Evolutionary conservation across 768 basidiomycete genomes (phyloP), one percentile per base, ranked within the genome.

Genomic region (Termitomyces sp.): DNA sequence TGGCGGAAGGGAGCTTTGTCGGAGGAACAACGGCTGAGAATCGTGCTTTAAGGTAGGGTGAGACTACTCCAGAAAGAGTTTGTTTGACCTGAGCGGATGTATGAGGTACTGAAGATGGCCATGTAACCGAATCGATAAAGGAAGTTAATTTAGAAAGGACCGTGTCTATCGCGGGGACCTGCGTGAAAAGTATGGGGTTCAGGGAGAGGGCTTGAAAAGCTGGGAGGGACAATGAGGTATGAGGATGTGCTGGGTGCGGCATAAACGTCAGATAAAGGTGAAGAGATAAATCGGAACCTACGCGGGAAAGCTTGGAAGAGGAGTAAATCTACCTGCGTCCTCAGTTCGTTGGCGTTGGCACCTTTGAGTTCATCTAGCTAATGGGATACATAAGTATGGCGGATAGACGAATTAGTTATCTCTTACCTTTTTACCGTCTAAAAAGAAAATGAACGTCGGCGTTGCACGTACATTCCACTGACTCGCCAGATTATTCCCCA

Each of bases 361-460:
- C 93, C 93, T 66, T 85, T 87, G 55, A 93, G 54, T 66, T 93
- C 90, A 35, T 85, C 75, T 5, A 81, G 74, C 89, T 93, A 64
- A 47, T 47, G 52, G 40, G 50, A 50, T 36, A 46, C 41, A 28
- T 46, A 1, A 23, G 26, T 46, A 50, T 59, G 26, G 38, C 28
- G 33, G 18, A 58, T 10, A 1, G 18, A 47, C 55, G n/a, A 33
- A 16, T 8, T n/a, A 8, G 43, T 9, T 10, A 35, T 30, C 26
- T 73, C 40, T 48, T 44, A 89, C 89, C 84, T 89, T 86, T 53
- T 80, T 77, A 1, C 87, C 91, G 60, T 90, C 79, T 61, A 87
- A 71, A 75, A 93, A 98, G 74, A 97, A 95, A 43, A 90, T 74
- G 67, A 98, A 96, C 0, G 93, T 95, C 5, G 95, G 95, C 2